Percentiles rank a stretch among this genome's conserved stretches.
Evolutionary conservation across 441 rosid species (phyloP).

Genomic region (Mallotus repandus): DNA sequence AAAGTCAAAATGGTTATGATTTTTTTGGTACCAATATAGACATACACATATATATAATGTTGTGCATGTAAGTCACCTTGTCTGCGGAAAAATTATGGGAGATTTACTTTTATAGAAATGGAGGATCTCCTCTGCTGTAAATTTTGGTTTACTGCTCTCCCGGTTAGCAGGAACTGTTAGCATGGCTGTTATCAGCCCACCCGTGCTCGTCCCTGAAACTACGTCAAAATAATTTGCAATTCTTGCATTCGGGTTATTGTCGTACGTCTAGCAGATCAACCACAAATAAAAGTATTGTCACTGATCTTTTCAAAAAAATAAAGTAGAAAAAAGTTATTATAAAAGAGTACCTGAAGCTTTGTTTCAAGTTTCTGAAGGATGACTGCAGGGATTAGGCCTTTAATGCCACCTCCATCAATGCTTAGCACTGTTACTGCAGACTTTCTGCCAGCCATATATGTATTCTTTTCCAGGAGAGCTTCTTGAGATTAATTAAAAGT

Average conservation of each 20-base stretch:
- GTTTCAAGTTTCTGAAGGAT: conserved; percentile 37
- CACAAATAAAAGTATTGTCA: not conserved
- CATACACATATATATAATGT: too few species aligned
- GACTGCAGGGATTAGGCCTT: conserved; percentile 33
- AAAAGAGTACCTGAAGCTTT: conserved; percentile 31
- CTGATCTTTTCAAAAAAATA: not conserved
- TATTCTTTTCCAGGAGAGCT: too few species aligned
- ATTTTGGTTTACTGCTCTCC: not conserved
- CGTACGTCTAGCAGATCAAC: conserved; percentile 24
- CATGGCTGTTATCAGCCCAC: conserved; percentile 54
- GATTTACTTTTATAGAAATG: not conserved
- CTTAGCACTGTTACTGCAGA: conserved; percentile 24
- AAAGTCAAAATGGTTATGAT: too few species aligned
- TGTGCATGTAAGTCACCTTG: conserved; percentile 5
- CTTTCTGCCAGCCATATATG: too few species aligned
- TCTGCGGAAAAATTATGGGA: conserved; percentile 46
- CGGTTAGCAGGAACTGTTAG: conserved; percentile 40
- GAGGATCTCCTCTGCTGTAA: not conserved
- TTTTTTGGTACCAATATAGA: too few species aligned
- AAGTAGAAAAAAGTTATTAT: too few species aligned
- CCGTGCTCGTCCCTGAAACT: conserved; percentile 53
- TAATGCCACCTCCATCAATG: conserved; percentile 35
- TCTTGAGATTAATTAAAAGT: too few species aligned
- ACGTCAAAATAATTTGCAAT: conserved; percentile 53
- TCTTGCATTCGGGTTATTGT: conserved; percentile 46